Percentiles rank a stretch among this genome's conserved stretches.
These are phyloP conservation scores for Flaveria ramosissima DNA, from an alignment of 129 eudicot species.

Conservation along the genomic window DNA sequence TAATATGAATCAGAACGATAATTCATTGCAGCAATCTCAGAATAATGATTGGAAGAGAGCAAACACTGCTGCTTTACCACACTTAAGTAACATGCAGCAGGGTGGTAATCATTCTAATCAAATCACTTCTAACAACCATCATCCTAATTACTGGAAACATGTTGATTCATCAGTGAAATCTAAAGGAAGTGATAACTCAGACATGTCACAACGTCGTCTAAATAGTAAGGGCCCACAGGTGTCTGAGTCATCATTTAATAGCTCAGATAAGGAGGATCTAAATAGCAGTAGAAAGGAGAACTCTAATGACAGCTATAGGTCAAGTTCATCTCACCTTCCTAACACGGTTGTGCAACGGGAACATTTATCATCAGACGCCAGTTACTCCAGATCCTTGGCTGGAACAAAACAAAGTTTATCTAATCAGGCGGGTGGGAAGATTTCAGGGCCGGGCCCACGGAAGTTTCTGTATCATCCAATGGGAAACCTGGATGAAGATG, in stretches of 20 bases:
- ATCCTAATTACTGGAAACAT: constrained; percentile 55
- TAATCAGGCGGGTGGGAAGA: constrained; percentile 41
- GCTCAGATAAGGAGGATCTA: constrained; percentile 47
- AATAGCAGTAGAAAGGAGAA: constrained; percentile 52
- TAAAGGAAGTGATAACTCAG: constrained; percentile 47
- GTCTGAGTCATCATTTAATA: constrained; percentile 53
- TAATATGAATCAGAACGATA: constrained; percentile 40
- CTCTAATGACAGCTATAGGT: constrained; percentile 56
- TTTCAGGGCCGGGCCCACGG: constrained; percentile 35
- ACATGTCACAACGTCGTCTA: constrained; percentile 38
- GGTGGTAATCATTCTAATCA: constrained; percentile 38
- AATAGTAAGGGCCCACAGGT: constrained; percentile 48
- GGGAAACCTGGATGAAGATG: constrained; percentile 81
- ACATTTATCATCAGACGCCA: constrained; percentile 43
- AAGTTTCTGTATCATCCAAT: constrained; percentile 93
- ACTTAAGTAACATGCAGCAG: constrained; percentile 37
- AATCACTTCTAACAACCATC: constrained; percentile 41
- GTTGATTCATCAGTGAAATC: constrained; percentile 47
- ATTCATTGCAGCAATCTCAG: constrained; percentile 39
- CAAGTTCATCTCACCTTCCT: constrained; percentile 49
- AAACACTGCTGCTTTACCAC: constrained; percentile 30
- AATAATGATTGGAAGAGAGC: constrained; percentile 41
- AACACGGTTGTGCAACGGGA: constrained; percentile 25
- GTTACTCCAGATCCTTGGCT: constrained; percentile 47
- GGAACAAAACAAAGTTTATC: constrained; percentile 50